These are phyloP conservation scores for Vitis riparia DNA, from an alignment of 164 flowering plant species.

Conservation along the genomic window DNA sequence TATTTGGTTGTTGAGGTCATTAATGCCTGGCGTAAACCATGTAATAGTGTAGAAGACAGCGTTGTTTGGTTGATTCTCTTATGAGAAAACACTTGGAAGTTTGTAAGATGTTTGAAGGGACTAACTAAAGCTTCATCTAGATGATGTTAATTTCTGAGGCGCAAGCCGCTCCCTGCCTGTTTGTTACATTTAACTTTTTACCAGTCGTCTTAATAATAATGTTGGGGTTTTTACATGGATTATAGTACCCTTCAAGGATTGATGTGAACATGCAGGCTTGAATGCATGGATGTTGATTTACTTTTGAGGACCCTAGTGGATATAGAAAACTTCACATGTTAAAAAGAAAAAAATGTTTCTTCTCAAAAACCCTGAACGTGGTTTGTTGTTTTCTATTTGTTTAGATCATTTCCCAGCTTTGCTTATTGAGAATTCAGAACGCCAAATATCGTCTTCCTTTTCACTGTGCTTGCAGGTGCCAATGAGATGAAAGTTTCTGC, in stretches of 20 bases:
- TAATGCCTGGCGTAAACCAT: not conserved
- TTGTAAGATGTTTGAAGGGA: not conserved
- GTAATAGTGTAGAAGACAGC: not conserved
- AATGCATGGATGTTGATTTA: conserved; percentile 4
- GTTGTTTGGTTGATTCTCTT: not conserved
- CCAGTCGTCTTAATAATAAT: not conserved
- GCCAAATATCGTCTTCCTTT: no score
- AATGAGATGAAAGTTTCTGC: no score
- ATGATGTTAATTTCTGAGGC: not conserved
- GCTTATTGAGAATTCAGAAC: no score
- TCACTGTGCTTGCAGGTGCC: no score
- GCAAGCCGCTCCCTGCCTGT: not conserved
- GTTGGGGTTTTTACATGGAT: not conserved
- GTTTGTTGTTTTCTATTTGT: no score
- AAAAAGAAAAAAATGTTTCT: no score
- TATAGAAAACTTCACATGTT: no score
- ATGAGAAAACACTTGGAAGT: not conserved
- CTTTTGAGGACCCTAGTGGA: no score
- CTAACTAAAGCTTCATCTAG: not conserved
- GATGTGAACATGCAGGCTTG: not conserved
- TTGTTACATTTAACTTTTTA: not conserved
- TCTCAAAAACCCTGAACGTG: no score
- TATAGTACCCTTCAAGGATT: not conserved
- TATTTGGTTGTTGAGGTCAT: conserved; percentile 5
- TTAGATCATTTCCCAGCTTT: no score